A percentile compares a stretch with the other conserved stretches of the same genome.
These are phyloP conservation scores for Geotrichum siamense DNA, from an alignment of 1,139 yeast species.

Conservation along the genomic window DNA sequence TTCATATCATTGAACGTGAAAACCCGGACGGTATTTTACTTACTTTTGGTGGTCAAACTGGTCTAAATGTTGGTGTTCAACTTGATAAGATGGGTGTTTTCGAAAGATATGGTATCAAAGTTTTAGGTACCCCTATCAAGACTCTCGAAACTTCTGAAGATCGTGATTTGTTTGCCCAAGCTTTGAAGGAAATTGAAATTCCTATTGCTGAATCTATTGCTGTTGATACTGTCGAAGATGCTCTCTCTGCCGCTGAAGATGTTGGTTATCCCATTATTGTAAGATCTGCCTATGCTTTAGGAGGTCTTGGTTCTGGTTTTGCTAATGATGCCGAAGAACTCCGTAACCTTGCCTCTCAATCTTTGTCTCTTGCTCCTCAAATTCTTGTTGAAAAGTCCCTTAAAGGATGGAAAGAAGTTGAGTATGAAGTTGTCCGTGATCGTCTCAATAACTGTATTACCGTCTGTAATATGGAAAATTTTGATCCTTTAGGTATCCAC, in stretches of 20 bases:
- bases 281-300: conserved; percentile 94
- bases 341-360: conserved; percentile 78
- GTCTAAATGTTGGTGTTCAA: conserved; percentile 89
- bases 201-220: conserved; percentile 97
- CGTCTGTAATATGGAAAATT: conserved; percentile 98
- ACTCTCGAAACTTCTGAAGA: conserved; percentile 96
- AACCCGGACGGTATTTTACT: conserved; percentile 90
- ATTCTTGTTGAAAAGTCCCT: conserved; percentile 89
- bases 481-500: conserved; percentile 97
- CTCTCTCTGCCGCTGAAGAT: conserved; percentile 73
- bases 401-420: conserved; percentile 99
- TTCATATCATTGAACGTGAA: conserved; percentile 90
- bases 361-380: conserved; percentile 87
- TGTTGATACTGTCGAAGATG: conserved; percentile 88
- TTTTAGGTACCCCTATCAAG: conserved; percentile 91
- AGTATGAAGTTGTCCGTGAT: conserved; percentile 97
- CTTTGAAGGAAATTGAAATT: conserved; percentile 84
- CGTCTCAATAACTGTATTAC: conserved; percentile 97
- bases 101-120: conserved; percentile 85
- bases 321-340: conserved; percentile 79
- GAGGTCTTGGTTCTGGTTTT: conserved; percentile 98
- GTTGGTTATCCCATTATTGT: conserved; percentile 97
- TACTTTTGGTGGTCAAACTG: conserved; percentile 99
- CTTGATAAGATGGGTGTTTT: conserved; percentile 90
- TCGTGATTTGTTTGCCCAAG: conserved; percentile 91